Evolutionary conservation across 2,329 filamentous ascomycete genomes (phyloP).

Genomic region (Cercospora janseana): DNA sequence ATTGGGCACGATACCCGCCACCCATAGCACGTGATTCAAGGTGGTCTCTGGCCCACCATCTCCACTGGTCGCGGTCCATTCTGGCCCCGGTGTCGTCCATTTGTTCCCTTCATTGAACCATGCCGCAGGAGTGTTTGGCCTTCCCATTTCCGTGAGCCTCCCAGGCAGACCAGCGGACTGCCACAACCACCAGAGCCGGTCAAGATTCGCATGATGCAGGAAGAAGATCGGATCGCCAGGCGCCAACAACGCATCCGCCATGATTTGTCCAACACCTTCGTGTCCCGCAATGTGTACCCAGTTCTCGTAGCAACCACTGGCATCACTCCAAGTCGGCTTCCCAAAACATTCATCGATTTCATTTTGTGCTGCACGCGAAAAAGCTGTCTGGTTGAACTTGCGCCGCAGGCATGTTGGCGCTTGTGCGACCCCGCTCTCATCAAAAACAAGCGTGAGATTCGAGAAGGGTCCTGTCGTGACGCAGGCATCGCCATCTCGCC

Average conservation of each 20-base stretch:
- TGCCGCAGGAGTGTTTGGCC: conserved; percentile 22
- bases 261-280: conserved; percentile 23
- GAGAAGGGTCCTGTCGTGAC: conserved; percentile 23
- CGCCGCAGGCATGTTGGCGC: conserved; percentile 19
- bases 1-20: conserved; percentile 26
- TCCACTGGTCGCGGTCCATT: conserved; percentile 24
- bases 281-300: conserved; percentile 25
- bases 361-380: conserved; percentile 16
- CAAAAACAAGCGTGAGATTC: conserved; percentile 20
- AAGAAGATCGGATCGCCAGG: conserved; percentile 29
- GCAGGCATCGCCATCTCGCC: conserved; percentile 13
- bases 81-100: conserved; percentile 24
- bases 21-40: conserved; percentile 25
- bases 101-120: conserved; percentile 22
- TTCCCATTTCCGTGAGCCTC: conserved; percentile 20
- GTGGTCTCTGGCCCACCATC: conserved; percentile 24
- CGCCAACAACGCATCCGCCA: conserved; percentile 26
- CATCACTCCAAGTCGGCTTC: conserved; percentile 17
- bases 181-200: conserved; percentile 26
- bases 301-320: conserved; percentile 24
- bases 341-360: conserved; percentile 23
- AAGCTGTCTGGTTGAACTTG: conserved; percentile 17
- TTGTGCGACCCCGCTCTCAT: conserved; percentile 10
- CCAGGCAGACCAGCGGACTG: conserved; percentile 14
- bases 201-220: conserved; percentile 28